Conservation (phyloP, 768 basidiomycete genomes). For the Glaciozyma martinii region DNA sequence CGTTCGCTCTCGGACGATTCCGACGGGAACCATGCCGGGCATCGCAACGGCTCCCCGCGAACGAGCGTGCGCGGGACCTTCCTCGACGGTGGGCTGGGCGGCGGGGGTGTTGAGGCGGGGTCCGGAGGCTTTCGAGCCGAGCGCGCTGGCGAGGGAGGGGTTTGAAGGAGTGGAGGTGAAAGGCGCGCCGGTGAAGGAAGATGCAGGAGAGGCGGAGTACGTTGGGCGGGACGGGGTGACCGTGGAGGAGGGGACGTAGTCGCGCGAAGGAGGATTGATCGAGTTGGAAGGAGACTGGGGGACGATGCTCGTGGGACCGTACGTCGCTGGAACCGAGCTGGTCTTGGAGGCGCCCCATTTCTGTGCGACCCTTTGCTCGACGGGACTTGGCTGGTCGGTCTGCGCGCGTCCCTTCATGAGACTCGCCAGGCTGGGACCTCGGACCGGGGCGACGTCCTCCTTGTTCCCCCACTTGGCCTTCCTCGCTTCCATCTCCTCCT, state of each 20-base stretch:
- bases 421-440: constrained; percentile 16
- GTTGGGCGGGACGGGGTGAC: neutral
- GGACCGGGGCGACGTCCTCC: neutral
- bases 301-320: neutral
- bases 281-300: no score
- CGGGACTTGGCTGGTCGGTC: neutral
- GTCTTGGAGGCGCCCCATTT: constrained; percentile 1
- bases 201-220: neutral
- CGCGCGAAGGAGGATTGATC: neutral
- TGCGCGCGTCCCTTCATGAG: constrained; percentile 8
- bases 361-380: neutral
- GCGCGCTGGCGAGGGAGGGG: constrained; percentile 7
- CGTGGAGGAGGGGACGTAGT: neutral
- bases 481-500: constrained; percentile 23
- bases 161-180: neutral
- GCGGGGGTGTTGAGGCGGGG: constrained; percentile 10
- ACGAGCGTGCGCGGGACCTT: constrained; percentile 6
- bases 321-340: neutral
- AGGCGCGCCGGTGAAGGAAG: neutral
- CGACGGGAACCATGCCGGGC: constrained; percentile 8
- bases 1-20: neutral
- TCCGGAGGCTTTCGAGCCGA: constrained; percentile 17
- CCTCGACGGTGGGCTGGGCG: neutral
- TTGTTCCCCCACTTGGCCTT: constrained; percentile 11
- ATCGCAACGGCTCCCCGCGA: constrained; percentile 1